Conservation (phyloP, 495 filamentous ascomycete species). For the Lasiosphaeria ovina region DNA sequence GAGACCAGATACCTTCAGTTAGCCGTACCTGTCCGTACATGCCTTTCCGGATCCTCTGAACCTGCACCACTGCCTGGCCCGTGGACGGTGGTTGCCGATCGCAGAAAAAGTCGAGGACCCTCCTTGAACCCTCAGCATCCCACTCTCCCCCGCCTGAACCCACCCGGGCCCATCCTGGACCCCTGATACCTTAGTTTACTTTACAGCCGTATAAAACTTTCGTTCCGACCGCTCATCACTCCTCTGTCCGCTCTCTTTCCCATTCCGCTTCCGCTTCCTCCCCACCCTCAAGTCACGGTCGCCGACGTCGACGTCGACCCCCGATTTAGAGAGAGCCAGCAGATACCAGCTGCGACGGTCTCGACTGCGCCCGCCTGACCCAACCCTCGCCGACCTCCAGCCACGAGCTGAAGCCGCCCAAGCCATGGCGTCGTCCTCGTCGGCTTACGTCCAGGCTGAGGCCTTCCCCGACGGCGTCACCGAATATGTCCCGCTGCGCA, state of each 20-base stretch:
- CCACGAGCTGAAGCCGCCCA: constrained; percentile 15
- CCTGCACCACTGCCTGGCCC: too few species aligned
- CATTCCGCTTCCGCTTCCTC: constrained; percentile 10
- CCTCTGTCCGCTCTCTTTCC: constrained; percentile 6
- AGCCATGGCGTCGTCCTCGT: constrained; percentile 47
- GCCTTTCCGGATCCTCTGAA: too few species aligned
- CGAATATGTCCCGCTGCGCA: constrained; percentile 46
- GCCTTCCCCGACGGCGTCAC: constrained; percentile 49
- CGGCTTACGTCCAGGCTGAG: constrained; percentile 32
- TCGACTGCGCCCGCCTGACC: not conserved
- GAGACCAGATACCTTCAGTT: too few species aligned
- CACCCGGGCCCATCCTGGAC: constrained; percentile 7
- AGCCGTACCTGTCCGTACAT: too few species aligned
- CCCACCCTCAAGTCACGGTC: not conserved
- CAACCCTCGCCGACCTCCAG: not conserved
- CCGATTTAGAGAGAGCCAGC: constrained; percentile 2
- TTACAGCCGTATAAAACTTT: constrained; percentile 28
- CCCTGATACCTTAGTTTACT: constrained; percentile 7
- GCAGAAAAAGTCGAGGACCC: too few species aligned
- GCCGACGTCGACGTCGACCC: constrained; percentile 12
- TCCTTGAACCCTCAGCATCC: constrained; percentile 11
- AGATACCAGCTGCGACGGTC: not conserved
- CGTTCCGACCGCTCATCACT: constrained; percentile 10
- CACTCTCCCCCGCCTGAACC: constrained; percentile 20
- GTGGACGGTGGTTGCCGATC: too few species aligned